phyloP scores from a whole-genome alignment of 371 early-diverging fungal species.

The Fennellomyces sp. region DNA sequence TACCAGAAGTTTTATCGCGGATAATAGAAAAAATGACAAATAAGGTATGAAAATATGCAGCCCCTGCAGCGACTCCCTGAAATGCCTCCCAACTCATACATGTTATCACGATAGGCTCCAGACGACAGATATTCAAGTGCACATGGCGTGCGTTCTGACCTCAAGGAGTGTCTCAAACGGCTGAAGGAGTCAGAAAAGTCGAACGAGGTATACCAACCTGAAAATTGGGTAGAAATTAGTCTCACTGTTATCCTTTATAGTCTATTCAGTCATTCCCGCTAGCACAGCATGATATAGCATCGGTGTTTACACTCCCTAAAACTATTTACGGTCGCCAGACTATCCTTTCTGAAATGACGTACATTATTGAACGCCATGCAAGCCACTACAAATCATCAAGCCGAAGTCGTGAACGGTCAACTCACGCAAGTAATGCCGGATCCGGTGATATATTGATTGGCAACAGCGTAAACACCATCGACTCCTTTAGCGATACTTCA shows the following conservation, averaged over 20 bases:
- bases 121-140: slow-evolving; percentile 59
- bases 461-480: not conserved
- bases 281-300: slow-evolving; percentile 44
- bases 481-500: slow-evolving; percentile 23
- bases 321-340: slow-evolving; percentile 39
- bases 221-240: not conserved
- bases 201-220: slow-evolving; percentile 9
- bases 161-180: slow-evolving; percentile 44
- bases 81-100: not conserved
- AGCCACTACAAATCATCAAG: slow-evolving; percentile 23
- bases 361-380: slow-evolving; percentile 35
- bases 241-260: not conserved
- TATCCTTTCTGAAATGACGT: slow-evolving; percentile 32
- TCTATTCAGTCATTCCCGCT: slow-evolving; percentile 33
- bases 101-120: slow-evolving; percentile 40
- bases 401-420: slow-evolving; percentile 20
- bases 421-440: not conserved
- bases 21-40: slow-evolving; percentile 62
- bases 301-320: slow-evolving; percentile 44
- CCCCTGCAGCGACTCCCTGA: not conserved
- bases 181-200: not conserved
- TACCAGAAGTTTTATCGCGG: slow-evolving; percentile 47
- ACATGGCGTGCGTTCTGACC: slow-evolving; percentile 54
- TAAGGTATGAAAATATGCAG: slow-evolving; percentile 34
- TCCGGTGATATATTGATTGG: not conserved